These are phyloP conservation scores for Globisporangium iwayamae DNA, from an alignment of 352 stramenopile genomes.

Conservation along the genomic window DNA sequence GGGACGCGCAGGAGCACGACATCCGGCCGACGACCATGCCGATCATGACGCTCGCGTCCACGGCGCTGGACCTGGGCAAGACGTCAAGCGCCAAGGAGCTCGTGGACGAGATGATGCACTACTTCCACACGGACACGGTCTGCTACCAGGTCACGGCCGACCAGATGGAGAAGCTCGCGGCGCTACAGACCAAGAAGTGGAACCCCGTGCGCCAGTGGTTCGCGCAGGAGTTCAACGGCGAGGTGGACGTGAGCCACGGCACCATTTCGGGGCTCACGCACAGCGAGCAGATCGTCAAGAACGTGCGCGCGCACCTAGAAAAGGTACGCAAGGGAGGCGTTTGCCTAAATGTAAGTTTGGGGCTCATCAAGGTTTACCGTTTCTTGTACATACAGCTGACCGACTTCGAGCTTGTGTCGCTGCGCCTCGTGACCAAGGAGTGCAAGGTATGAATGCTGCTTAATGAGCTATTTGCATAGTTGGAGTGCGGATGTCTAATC, in stretches of 20 bases:
- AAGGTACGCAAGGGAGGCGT: conserved; percentile 26
- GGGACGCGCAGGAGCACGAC: conserved; percentile 71
- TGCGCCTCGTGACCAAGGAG: conserved; percentile 77
- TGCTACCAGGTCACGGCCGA: conserved; percentile 82
- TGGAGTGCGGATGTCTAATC: background rate
- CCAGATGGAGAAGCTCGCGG: conserved; percentile 79
- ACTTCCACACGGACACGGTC: conserved; percentile 86
- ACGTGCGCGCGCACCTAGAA: conserved; percentile 59
- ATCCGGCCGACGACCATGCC: conserved; percentile 84
- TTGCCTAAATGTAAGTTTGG: background rate
- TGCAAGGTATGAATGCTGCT: conserved; percentile 54
- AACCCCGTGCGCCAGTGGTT: conserved; percentile 84
- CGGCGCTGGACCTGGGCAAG: conserved; percentile 61
- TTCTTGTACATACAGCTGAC: conserved; percentile 30
- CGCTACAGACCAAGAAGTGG: conserved; percentile 85
- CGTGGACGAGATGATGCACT: conserved; percentile 83
- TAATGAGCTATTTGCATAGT: background rate
- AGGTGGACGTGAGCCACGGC: conserved; percentile 81
- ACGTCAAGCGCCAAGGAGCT: conserved; percentile 55
- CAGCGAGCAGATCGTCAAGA: conserved; percentile 52
- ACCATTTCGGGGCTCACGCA: conserved; percentile 67
- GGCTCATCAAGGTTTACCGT: too few species aligned
- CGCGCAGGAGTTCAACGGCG: conserved; percentile 56
- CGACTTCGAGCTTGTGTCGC: conserved; percentile 72
- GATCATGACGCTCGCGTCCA: conserved; percentile 85